phyloP scores from a whole-genome alignment of 345 rosid species.

The Moricandia moricandioides region DNA sequence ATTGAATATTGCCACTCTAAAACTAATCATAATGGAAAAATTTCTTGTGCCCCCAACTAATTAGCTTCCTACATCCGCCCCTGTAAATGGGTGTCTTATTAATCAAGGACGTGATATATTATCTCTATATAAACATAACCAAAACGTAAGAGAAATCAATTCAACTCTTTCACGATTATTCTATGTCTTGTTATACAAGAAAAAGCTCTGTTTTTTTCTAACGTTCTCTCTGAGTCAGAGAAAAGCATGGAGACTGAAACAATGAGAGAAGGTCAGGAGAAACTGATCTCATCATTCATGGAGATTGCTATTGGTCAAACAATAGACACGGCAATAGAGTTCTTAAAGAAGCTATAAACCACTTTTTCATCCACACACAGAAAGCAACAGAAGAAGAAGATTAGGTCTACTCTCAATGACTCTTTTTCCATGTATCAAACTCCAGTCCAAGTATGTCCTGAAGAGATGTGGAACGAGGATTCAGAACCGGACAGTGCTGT shows the following conservation, averaged over 20 bases:
- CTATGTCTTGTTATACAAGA: not conserved
- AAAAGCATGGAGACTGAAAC: not conserved
- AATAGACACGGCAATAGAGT: not conserved
- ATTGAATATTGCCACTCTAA: too few relatives aligned
- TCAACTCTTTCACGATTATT: not conserved
- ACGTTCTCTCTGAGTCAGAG: not conserved
- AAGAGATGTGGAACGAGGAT: not conserved
- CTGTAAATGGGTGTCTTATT: too few relatives aligned
- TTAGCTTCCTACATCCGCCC: too few relatives aligned
- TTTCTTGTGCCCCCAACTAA: too few relatives aligned
- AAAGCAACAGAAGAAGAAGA: not conserved
- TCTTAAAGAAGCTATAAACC: constrained; percentile 8
- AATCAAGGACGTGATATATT: too few relatives aligned
- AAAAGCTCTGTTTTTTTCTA: not conserved
- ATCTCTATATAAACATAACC: not conserved
- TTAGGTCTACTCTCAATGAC: not conserved
- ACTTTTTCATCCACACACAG: not conserved
- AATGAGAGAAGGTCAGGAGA: not conserved
- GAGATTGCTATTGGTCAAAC: not conserved
- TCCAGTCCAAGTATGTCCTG: not conserved
- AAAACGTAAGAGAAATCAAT: not conserved
- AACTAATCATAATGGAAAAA: too few relatives aligned
- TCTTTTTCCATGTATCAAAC: not conserved
- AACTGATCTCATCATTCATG: constrained; percentile 2
- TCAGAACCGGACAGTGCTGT: not conserved